These are phyloP conservation scores for Ophiostoma quercus DNA, from an alignment of 2,329 filamentous ascomycete genomes.

Conservation along the genomic window DNA sequence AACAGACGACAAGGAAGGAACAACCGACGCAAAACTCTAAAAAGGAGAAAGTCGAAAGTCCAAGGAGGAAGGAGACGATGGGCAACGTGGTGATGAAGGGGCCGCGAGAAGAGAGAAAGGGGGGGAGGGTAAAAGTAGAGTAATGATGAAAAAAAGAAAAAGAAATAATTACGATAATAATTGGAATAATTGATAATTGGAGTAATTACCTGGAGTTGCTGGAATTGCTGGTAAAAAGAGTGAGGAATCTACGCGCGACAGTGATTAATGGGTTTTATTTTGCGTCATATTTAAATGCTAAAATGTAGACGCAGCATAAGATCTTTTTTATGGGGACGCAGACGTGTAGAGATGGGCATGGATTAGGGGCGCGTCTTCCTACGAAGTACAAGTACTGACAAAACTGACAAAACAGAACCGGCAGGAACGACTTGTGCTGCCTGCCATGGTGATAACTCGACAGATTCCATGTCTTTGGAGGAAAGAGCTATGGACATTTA, in stretches of 20 bases:
- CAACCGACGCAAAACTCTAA: not conserved
- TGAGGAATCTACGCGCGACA: not conserved
- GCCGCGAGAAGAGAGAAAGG: constrained; percentile 6
- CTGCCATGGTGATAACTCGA: not conserved
- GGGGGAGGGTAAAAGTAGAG: constrained; percentile 4
- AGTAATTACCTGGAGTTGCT: not conserved
- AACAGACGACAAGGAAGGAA: not conserved
- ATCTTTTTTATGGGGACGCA: not conserved
- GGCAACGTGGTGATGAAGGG: constrained; percentile 13
- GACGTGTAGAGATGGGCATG: not conserved
- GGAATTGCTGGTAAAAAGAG: not conserved
- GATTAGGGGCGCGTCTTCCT: not conserved
- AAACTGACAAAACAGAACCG: not conserved
- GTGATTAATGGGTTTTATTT: not conserved
- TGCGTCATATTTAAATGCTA: not conserved
- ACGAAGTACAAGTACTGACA: no score
- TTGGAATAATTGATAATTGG: not conserved
- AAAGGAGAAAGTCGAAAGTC: constrained; percentile 12
- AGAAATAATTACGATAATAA: not conserved
- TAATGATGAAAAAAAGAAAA: not conserved
- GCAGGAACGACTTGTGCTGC: not conserved
- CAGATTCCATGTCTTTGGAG: not conserved
- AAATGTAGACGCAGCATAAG: not conserved
- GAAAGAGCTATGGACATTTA: not conserved
- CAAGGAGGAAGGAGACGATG: not conserved